Percentiles rank a stretch among this genome's conserved stretches.
phyloP scores from a whole-genome alignment of 352 stramenopile genomes.

The Globisporangium yorkense region DNA sequence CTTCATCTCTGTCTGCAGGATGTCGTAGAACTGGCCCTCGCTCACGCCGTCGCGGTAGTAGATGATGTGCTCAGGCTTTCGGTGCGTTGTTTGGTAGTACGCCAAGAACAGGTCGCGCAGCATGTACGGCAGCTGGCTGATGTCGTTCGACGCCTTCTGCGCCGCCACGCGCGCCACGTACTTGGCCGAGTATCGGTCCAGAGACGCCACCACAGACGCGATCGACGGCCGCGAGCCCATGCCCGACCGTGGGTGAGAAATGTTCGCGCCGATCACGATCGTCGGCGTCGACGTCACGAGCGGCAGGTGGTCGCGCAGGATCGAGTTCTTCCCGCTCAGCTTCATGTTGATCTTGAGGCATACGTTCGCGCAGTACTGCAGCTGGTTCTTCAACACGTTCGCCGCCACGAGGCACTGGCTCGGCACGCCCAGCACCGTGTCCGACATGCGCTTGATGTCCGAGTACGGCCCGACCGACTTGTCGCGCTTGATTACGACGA shows the following conservation, averaged over 20 bases:
- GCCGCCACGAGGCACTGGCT: constrained; percentile 63
- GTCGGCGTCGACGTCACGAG: constrained; percentile 39
- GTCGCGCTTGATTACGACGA: constrained; percentile 55
- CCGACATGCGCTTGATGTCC: constrained; percentile 72
- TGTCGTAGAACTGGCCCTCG: constrained; percentile 77
- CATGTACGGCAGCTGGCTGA: constrained; percentile 53
- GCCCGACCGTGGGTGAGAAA: constrained; percentile 58
- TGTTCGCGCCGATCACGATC: constrained; percentile 79
- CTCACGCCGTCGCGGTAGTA: constrained; percentile 87
- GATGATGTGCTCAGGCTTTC: constrained; percentile 74
- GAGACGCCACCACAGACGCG: constrained; percentile 70
- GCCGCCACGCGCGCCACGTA: constrained; percentile 58
- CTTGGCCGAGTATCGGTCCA: constrained; percentile 57
- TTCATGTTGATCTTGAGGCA: constrained; percentile 79
- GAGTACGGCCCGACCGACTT: constrained; percentile 39
- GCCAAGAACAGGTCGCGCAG: constrained; percentile 66
- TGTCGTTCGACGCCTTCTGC: constrained; percentile 45
- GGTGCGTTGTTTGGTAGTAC: constrained; percentile 64
- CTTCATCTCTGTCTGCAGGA: constrained; percentile 57
- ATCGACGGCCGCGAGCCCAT: constrained; percentile 64
- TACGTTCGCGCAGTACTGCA: constrained; percentile 63
- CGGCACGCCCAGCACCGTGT: constrained; percentile 58
- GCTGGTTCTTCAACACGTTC: constrained; percentile 34
- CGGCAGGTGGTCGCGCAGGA: constrained; percentile 36
- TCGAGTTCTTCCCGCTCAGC: constrained; percentile 60